phyloP scores from a whole-genome alignment of 257 asterid genomes.

The Striga asiatica region DNA sequence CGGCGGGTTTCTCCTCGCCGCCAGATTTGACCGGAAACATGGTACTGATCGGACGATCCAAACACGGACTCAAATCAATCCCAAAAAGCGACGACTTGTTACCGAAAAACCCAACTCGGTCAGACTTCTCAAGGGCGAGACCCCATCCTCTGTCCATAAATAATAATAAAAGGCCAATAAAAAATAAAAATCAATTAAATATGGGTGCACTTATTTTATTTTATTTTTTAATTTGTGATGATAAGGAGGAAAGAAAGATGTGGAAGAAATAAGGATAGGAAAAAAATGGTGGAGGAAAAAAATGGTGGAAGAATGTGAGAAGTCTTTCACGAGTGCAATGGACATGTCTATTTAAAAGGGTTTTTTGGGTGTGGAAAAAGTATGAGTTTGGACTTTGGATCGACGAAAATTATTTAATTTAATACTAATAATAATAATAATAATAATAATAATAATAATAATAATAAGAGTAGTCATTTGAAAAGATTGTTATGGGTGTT shows the following conservation, averaged over 20 bases:
- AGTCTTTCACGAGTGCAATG: slow-evolving; percentile 31
- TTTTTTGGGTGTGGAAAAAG: background rate
- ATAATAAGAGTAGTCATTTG: no score
- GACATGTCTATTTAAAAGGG: slow-evolving; percentile 32
- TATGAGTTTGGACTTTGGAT: slow-evolving; percentile 25
- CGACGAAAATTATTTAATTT: slow-evolving; percentile 10
- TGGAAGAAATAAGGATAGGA: background rate
- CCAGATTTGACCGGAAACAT: slow-evolving; percentile 36
- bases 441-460: no score
- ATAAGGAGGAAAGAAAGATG: background rate
- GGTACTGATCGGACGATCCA: slow-evolving; percentile 22
- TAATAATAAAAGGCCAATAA: slow-evolving; percentile 6
- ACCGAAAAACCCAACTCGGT: slow-evolving; percentile 37
- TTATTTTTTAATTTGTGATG: no score
- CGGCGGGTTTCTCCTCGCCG: slow-evolving; percentile 19
- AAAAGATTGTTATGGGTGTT: no score
- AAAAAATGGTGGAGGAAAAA: background rate
- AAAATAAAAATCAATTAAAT: background rate
- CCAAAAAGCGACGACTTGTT: slow-evolving; percentile 46
- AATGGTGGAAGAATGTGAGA: slow-evolving; percentile 34
- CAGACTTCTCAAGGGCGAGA: slow-evolving; percentile 53
- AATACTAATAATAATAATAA: no score
- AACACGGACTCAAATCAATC: slow-evolving; percentile 39
- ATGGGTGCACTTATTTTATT: background rate
- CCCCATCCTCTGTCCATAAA: slow-evolving; percentile 86